Conservation (phyloP, 495 filamentous ascomycete genomes). For the Thermochaetoides thermophila region DNA sequence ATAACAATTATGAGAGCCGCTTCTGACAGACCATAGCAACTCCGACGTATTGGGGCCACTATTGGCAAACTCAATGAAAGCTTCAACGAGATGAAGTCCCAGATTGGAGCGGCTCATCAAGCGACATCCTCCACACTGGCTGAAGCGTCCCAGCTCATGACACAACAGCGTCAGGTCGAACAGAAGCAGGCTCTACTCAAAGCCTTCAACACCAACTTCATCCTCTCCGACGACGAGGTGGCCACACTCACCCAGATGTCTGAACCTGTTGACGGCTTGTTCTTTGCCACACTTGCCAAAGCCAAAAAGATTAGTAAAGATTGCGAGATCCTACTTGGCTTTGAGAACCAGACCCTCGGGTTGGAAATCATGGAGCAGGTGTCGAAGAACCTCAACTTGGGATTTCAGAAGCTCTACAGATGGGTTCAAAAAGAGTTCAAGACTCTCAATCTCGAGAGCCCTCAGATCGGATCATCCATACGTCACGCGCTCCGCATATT, state of each 20-base stretch:
- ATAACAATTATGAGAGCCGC: too few relatives aligned
- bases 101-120: conserved; percentile 56
- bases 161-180: conserved; percentile 61
- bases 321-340: conserved; percentile 75
- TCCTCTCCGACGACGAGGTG: conserved; percentile 66
- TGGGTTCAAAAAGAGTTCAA: conserved; percentile 95
- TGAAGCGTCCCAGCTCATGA: conserved; percentile 62
- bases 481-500: conserved; percentile 73
- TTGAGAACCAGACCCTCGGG: conserved; percentile 75
- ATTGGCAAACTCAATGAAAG: conserved; percentile 64
- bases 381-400: conserved; percentile 70
- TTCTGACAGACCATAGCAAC: too few relatives aligned
- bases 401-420: conserved; percentile 85
- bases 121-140: conserved; percentile 65
- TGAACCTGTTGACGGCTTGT: conserved; percentile 71
- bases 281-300: conserved; percentile 65
- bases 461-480: conserved; percentile 77
- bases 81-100: conserved; percentile 66
- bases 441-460: conserved; percentile 82
- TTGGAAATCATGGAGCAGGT: conserved; percentile 84
- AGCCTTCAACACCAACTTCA: conserved; percentile 72
- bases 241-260: conserved; percentile 55
- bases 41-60: conserved; percentile 68
- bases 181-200: conserved; percentile 74
- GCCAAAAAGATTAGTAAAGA: conserved; percentile 81